These are phyloP conservation scores for Delonix regia DNA, from an alignment of 306 rosid genomes.

Conservation along the genomic window DNA sequence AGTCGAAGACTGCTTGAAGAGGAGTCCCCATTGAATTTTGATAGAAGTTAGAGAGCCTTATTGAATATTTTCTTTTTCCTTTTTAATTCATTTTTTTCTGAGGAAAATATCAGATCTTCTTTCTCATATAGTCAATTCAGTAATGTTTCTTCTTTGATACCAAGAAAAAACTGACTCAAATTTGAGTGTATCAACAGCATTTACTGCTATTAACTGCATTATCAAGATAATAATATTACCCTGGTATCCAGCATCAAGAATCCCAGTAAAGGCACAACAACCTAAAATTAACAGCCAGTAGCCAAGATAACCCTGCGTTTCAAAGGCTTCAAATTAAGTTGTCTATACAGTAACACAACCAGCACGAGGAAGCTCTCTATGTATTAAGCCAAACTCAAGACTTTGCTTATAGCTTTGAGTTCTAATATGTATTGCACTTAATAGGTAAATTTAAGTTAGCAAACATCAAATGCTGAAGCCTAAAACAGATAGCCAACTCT, in stretches of 20 bases:
- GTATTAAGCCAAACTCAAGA: background rate
- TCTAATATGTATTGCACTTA: background rate
- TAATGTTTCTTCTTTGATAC: background rate
- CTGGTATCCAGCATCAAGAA: background rate
- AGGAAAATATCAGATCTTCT: background rate
- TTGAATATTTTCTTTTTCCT: background rate
- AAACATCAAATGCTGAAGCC: background rate
- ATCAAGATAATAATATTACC: background rate
- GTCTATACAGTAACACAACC: background rate
- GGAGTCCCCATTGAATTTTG: background rate
- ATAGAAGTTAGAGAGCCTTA: background rate
- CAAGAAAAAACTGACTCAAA: background rate
- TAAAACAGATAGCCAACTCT: constrained; percentile 2
- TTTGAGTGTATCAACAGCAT: background rate
- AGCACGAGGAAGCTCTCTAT: background rate
- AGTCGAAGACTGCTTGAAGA: background rate
- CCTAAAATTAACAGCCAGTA: background rate
- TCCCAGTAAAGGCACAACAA: background rate
- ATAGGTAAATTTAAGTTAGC: background rate
- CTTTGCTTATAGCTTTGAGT: background rate
- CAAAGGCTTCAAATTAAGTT: background rate
- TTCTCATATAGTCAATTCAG: background rate
- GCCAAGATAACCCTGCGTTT: background rate
- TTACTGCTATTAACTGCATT: background rate
- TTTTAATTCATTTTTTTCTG: background rate